Evolutionary conservation across 2,329 filamentous ascomycete species (phyloP), one percentile per base, ranked within the genome.

Genomic region (Fusarium coicis): DNA sequence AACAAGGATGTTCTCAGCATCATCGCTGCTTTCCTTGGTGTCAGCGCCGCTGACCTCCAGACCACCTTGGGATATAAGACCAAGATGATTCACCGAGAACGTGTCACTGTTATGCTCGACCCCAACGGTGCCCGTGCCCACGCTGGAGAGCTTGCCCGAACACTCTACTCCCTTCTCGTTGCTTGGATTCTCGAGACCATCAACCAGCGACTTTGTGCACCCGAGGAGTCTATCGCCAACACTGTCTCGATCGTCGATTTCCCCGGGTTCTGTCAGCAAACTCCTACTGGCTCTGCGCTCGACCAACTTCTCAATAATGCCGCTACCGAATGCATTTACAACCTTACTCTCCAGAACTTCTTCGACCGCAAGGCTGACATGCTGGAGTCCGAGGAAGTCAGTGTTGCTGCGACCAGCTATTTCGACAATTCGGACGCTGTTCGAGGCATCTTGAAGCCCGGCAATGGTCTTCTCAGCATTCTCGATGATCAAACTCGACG

Each of bases 31-130:
- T 99, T 99, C 86, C 86, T 99, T 4, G 96, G 96, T 52, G 92
- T 99, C 11, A 90, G 91, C 77, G 89, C 92, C 15, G 87, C 90
- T 54, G 94, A 97, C 68, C 87, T 99, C 10, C 95, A 99, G 83
- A 91, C 89, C 43, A 97, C 94, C 36, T 86, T 99, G 65, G 94
- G 95, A 7, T 97, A 98, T 86, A 97, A 97, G 85, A 98, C 95
- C 26, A 98, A 97, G 87, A 98, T 96, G 76, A 92, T 99, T 63
- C 93, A 97, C 79, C 93, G 95, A 72, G 96, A 99, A 85, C 92
- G 96, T 61, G 96, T 99, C n/a, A 99, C 96, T 0, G 93, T 99
- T 74, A 97, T 99, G 95, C 89, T 99, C 39, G 96, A 99, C 79
- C 94, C 96, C 11, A 91, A 91, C 64, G 96, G 96, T 43, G 96